A percentile compares a stretch with the other conserved stretches of the same genome.
Conservation (phyloP, 371 early-diverging fungal genomes). For the Batrachochytrium dendrobatidis region DNA sequence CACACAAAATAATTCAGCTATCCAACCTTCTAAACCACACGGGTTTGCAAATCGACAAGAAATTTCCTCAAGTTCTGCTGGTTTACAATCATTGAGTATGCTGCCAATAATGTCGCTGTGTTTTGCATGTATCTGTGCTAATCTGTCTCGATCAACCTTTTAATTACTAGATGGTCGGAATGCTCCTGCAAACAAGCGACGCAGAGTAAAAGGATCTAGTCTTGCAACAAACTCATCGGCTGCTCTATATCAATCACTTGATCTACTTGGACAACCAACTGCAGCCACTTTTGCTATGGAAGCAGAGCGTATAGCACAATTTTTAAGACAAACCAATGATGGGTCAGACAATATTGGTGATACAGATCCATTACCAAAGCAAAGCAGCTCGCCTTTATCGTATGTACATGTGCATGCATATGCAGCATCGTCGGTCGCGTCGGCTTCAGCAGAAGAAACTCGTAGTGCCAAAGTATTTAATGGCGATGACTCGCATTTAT, state of each 20-base stretch:
- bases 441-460: not conserved
- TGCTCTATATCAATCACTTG: not conserved
- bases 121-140: not conserved
- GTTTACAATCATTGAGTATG: not conserved
- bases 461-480: conserved; percentile 10
- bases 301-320: conserved; percentile 37
- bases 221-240: conserved; percentile 18
- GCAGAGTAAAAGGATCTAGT: conserved; percentile 70
- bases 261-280: not conserved
- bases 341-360: conserved; percentile 1
- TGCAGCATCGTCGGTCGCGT: not conserved
- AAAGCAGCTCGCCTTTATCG: no score
- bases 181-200: conserved; percentile 63
- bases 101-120: not conserved
- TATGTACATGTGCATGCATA: no score
- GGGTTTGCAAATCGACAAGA: no score
- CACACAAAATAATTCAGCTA: not conserved
- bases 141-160: not conserved
- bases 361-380: conserved; percentile 4
- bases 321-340: conserved; percentile 12
- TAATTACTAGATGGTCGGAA: not conserved
- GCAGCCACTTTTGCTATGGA: conserved; percentile 39
- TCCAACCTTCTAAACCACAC: no score
- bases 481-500: conserved; percentile 36
- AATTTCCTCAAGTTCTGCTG: no score